These are phyloP conservation scores for Protomyces inouyei DNA, from an alignment of 1,139 yeast species.

Conservation along the genomic window DNA sequence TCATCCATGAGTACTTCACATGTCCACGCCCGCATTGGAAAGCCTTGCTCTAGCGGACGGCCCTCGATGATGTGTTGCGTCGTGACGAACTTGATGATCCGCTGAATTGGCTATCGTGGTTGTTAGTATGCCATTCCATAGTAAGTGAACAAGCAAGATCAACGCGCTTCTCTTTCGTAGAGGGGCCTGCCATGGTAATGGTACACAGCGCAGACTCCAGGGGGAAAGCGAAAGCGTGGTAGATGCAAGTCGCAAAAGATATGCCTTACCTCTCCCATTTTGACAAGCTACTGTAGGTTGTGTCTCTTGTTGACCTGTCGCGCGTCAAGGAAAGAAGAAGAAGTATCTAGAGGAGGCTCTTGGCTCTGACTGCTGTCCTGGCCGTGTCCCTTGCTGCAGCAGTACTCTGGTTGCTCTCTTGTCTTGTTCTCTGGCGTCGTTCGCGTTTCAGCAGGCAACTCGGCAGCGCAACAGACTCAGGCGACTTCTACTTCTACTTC, in stretches of 20 bases:
- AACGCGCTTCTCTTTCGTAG: no score
- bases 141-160: no score
- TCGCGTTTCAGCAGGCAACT: no score
- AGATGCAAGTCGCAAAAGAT: not conserved
- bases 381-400: no score
- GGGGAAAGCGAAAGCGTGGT: not conserved
- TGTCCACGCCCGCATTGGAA: slow-evolving; percentile 95
- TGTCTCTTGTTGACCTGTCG: not conserved
- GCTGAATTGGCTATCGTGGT: not conserved
- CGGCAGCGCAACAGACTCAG: no score
- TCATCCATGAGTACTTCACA: slow-evolving; percentile 71
- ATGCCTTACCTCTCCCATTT: not conserved
- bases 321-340: no score
- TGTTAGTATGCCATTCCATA: not conserved
- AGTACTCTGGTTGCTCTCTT: no score
- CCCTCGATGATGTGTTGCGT: slow-evolving; percentile 50
- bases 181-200: not conserved
- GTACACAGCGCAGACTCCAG: not conserved
- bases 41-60: slow-evolving; percentile 82
- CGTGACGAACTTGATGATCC: slow-evolving; percentile 24
- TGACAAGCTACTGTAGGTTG: not conserved
- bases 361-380: no score
- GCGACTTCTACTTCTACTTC: no score
- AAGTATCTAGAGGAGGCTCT: no score
- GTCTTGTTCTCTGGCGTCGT: no score